Base-by-base conservation (phyloP, 768 basidiomycete genomes). In the Hirschioporus abietinus region DNA sequence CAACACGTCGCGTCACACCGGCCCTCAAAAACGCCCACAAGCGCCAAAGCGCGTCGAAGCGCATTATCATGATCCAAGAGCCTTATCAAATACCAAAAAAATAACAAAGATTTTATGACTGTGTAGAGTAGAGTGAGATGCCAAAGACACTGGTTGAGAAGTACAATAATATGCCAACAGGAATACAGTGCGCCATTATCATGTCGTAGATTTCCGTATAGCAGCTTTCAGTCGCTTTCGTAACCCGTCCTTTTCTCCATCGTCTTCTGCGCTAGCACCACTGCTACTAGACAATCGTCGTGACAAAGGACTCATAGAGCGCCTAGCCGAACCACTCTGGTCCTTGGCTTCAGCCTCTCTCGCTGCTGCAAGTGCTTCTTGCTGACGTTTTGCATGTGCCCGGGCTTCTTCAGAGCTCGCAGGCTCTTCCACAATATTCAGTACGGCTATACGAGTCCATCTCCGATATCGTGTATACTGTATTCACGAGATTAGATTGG, bases 401-500 rank as follows among this genome's bases (percentile, higher is more conserved):
- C 4, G 60, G 23, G 30, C 60, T 34, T 61, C 60, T 34, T 25
- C 60, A 25, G 60, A 12, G 25, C 25, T 61, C 12, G 60, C 60
- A 61, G 60, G 75, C 68, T 92, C 88, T 20, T 93, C 80, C 0
- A 82, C 84, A 78, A 96, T 95, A 3, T 79, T 84, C 59, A 95
- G 86, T 23, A 90, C 76, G 1, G 94, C 95, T 35, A 95, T 81
- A 63, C 95, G 88, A 0, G 91, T 90, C 95, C 95, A 96, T 63
- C 93, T 82, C 64, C 95, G 78, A 72, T 88, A 88, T 17, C 95
- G 86, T 0, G 95, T 96, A 75, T 92, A 96, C 88, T 92, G 72
- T 9, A 70, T n/a, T 6, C 9, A 61, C 9, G 60, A 61, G 12
- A 52, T 20, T 66, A 59, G 36, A 63, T 25, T 30, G 63, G 27